Conservation (phyloP, 2,329 filamentous ascomycete genomes). For the Colletotrichum shisoi region DNA sequence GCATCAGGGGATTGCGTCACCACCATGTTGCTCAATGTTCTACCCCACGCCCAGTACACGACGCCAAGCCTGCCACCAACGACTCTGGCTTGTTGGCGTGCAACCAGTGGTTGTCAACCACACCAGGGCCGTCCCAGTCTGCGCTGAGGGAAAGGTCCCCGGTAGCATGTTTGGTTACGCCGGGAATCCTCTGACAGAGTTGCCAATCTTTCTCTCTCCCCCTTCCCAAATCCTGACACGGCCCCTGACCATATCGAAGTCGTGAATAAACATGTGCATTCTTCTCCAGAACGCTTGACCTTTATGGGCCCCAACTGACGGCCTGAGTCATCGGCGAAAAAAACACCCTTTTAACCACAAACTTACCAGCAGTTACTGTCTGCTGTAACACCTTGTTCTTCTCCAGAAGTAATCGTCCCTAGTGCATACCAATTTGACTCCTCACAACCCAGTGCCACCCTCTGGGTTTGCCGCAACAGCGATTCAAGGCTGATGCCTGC, state of each 20-base stretch:
- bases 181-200: neutral
- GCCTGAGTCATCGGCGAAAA: too few relatives aligned
- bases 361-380: too few relatives aligned
- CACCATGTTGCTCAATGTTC: slow-evolving; percentile 19
- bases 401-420: neutral
- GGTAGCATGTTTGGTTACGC: neutral
- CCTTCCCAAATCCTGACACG: neutral
- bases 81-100: slow-evolving; percentile 1
- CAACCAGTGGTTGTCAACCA: neutral
- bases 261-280: neutral
- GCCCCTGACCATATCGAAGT: slow-evolving; percentile 6
- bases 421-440: neutral
- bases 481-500: slow-evolving; percentile 20
- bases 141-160: slow-evolving; percentile 6
- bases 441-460: too few relatives aligned
- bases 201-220: neutral
- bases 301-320: too few relatives aligned
- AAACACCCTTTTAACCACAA: too few relatives aligned
- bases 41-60: slow-evolving; percentile 8
- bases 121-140: neutral
- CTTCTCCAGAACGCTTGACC: neutral
- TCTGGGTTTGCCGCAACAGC: neutral
- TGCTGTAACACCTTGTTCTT: too few relatives aligned
- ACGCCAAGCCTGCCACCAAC: slow-evolving; percentile 19
- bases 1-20: slow-evolving; percentile 27